Evolutionary conservation across 371 early-diverging fungal genomes (phyloP).

Genomic region (Paraphysoderma sedebokerense): DNA sequence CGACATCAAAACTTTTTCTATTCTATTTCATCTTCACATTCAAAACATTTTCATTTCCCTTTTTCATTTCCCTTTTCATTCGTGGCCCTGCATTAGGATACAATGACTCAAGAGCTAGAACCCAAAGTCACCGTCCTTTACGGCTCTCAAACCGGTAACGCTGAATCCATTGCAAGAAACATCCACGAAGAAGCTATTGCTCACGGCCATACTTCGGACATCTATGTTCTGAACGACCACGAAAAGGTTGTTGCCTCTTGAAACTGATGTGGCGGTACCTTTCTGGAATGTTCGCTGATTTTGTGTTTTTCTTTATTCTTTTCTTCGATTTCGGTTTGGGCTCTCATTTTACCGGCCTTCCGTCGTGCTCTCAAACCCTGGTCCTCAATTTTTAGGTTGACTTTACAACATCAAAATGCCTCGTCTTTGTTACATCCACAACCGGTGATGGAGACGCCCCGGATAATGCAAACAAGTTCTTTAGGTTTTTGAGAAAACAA

Average conservation of each 20-base stretch:
- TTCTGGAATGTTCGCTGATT: too few species aligned
- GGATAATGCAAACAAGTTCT: conserved; percentile 75
- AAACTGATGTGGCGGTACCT: too few species aligned
- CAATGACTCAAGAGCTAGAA: background rate
- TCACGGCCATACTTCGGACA: conserved; percentile 44
- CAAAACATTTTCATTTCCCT: too few species aligned
- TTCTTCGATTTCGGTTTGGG: too few species aligned
- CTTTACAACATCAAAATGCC: conserved; percentile 9
- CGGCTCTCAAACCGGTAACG: conserved; percentile 86
- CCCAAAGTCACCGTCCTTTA: conserved; percentile 28
- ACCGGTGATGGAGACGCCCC: conserved; percentile 94
- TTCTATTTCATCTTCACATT: too few species aligned
- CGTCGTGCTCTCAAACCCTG: background rate
- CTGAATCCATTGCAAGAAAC: conserved; percentile 76
- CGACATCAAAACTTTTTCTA: too few species aligned
- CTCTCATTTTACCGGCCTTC: too few species aligned
- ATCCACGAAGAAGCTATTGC: conserved; percentile 51
- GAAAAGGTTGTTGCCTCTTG: conserved; percentile 41
- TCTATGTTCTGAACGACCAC: conserved; percentile 50
- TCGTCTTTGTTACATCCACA: conserved; percentile 71
- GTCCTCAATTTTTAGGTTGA: conserved; percentile 4
- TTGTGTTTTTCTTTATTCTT: too few species aligned
- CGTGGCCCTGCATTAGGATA: too few species aligned
- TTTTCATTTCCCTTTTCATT: too few species aligned
- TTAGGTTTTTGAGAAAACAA: conserved; percentile 51